Conservation (phyloP, 2,329 filamentous ascomycete species). For the Fusarium vanettenii region DNA sequence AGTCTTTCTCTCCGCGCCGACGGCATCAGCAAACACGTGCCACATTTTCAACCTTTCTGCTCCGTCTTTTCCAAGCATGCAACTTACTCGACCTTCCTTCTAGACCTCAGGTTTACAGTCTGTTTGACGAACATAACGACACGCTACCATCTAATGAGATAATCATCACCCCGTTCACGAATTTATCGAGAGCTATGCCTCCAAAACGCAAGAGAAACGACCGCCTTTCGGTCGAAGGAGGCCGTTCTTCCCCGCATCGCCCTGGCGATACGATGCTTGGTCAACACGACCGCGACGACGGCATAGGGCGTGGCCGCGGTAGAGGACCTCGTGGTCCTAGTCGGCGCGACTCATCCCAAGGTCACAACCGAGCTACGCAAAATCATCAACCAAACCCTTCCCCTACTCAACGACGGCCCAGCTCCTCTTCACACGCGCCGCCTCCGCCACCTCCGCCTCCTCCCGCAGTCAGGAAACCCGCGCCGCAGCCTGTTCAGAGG, state of each 20-base stretch:
- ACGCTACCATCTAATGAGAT: slow-evolving; percentile 49
- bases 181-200: slow-evolving; percentile 58
- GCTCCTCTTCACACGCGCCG: slow-evolving; percentile 36
- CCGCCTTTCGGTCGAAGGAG: slow-evolving; percentile 59
- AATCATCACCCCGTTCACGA: slow-evolving; percentile 32
- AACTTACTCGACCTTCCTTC: slow-evolving; percentile 31
- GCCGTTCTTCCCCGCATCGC: slow-evolving; percentile 71
- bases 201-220: slow-evolving; percentile 71
- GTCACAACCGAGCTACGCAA: slow-evolving; percentile 42
- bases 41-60: slow-evolving; percentile 9
- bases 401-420: slow-evolving; percentile 38
- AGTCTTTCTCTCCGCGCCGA: slow-evolving; percentile 40
- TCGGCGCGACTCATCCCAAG: slow-evolving; percentile 65
- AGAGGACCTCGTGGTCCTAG: slow-evolving; percentile 60
- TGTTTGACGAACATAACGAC: slow-evolving; percentile 4
- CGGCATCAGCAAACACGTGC: slow-evolving; percentile 29
- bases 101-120: slow-evolving; percentile 16
- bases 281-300: slow-evolving; percentile 69
- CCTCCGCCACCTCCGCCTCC: slow-evolving; percentile 39
- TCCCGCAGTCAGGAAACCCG: slow-evolving; percentile 31
- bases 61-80: slow-evolving; percentile 5
- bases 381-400: slow-evolving; percentile 41
- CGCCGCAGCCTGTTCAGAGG: slow-evolving; percentile 37
- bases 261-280: slow-evolving; percentile 66
- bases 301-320: slow-evolving; percentile 58